These are phyloP conservation scores for Candida tibetensis DNA, from an alignment of 805 yeast genomes.

Conservation along the genomic window DNA sequence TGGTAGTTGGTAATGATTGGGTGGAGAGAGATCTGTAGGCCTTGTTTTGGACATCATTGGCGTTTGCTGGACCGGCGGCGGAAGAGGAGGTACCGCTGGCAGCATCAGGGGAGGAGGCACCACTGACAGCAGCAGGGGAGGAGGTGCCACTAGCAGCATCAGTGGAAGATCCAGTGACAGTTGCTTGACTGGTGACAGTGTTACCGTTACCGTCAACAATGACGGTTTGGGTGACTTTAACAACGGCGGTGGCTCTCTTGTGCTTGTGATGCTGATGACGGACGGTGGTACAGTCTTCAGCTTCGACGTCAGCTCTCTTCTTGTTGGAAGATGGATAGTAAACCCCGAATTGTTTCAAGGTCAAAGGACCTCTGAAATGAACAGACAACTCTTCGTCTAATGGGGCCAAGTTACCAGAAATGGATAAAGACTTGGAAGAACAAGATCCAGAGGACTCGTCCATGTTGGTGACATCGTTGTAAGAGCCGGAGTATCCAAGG, in stretches of 20 bases:
- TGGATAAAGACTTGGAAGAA: slow-evolving; percentile 51
- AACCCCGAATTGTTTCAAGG: slow-evolving; percentile 82
- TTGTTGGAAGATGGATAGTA: slow-evolving; percentile 61
- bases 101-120: slow-evolving; percentile 11
- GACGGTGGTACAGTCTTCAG: slow-evolving; percentile 44
- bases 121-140: slow-evolving; percentile 15
- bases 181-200: slow-evolving; percentile 21
- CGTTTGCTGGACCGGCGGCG: slow-evolving; percentile 2
- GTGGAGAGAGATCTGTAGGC: slow-evolving; percentile 11
- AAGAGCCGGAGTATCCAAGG: slow-evolving; percentile 85
- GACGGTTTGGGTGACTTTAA: slow-evolving; percentile 77
- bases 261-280: slow-evolving; percentile 48
- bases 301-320: slow-evolving; percentile 43
- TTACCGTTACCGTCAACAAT: slow-evolving; percentile 61
- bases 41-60: slow-evolving; percentile 4
- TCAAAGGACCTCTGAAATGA: slow-evolving; percentile 88
- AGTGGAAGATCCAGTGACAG: slow-evolving; percentile 21
- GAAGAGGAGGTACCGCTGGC: slow-evolving; percentile 19
- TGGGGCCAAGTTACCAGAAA: slow-evolving; percentile 75
- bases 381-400: slow-evolving; percentile 83
- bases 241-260: slow-evolving; percentile 63
- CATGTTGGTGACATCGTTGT: slow-evolving; percentile 78
- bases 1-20: slow-evolving; percentile 13
- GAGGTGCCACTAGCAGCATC: slow-evolving; percentile 17
- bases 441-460: slow-evolving; percentile 68